Base-by-base conservation (phyloP, 345 rosid species). In the Citrus glauca region DNA sequence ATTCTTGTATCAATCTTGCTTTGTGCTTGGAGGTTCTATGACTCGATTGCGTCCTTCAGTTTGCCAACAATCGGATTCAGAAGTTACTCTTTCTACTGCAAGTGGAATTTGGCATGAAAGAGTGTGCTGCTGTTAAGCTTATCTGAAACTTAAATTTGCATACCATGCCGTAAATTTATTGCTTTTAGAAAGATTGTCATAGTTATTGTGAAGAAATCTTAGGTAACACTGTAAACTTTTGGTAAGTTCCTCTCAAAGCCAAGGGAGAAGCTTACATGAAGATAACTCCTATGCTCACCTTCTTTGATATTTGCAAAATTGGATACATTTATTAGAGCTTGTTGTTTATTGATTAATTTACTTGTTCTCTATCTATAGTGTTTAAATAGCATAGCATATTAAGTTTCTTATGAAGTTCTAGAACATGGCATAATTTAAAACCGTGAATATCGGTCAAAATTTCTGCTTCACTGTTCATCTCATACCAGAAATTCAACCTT, bases 201-300 rank as follows among this genome's bases (percentile, higher is more conserved):
- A 19, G 69, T 67, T 55, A 1, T 59, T 75, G 66, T 22, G 63
- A 79, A 71, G 78, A 78, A 80, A 84, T 82, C 86, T 72, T 68
- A 78, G 62, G 79, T 74, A 78, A 74, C 27, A 75, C 40, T 77
- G 74, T 64, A 61, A 38, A 48, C 53, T 25, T 35, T 66, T 80
- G 82, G 73, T 76, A 63, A 63, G 61, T 66, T 68, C 78, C 45
- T 20, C 33, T 59, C 27, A 25, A 35, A 11, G 48, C 50, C 71
- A 68, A 66, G 38, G 53, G 25, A 63, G 48, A 7, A 75, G 48
- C 37, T 50, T 37, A 66, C 40, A n/a, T 32, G 35, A 74, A 48
- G 85, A 80, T 73, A 61, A 69, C 42, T 75, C 71, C 82, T 59
- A 81, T 72, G 59, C 38, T 11, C 64, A 3, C 61, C 72, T 68